Conservation (phyloP, 2,329 filamentous ascomycete genomes). For the Stagonosporopsis rhizophila region DNA sequence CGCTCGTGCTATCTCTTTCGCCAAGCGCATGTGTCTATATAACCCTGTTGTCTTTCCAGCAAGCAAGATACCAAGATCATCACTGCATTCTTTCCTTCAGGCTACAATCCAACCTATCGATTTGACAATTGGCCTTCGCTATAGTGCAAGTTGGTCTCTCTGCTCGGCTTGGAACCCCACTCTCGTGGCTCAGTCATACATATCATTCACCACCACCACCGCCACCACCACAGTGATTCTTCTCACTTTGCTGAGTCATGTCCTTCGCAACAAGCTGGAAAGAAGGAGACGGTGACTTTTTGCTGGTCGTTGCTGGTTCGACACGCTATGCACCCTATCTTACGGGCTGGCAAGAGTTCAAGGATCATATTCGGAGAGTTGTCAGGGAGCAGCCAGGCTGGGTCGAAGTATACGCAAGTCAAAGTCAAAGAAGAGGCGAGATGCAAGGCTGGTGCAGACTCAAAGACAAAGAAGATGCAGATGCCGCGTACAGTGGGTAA, state of each 20-base stretch:
- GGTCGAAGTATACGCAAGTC: slow-evolving; percentile 42
- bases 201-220: not conserved
- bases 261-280: slow-evolving; percentile 23
- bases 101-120: not conserved
- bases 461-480: slow-evolving; percentile 44
- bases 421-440: slow-evolving; percentile 35
- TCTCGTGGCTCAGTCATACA: not conserved
- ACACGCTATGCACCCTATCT: slow-evolving; percentile 38
- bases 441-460: slow-evolving; percentile 48
- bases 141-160: not conserved
- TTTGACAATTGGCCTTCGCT: no score
- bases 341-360: slow-evolving; percentile 47
- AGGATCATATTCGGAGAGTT: slow-evolving; percentile 45
- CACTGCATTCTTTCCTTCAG: not conserved
- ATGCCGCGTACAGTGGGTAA: slow-evolving; percentile 42
- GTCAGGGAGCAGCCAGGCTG: slow-evolving; percentile 48
- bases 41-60: slow-evolving; percentile 1
- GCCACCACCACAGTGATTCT: not conserved
- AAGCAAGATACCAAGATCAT: not conserved
- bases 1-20: slow-evolving; percentile 8
- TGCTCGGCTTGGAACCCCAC: not conserved
- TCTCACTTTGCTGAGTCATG: slow-evolving; percentile 8
- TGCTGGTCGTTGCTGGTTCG: slow-evolving; percentile 40
- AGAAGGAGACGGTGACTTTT: slow-evolving; percentile 36
- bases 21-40: slow-evolving; percentile 13